Evolutionary conservation across 768 basidiomycete species (phyloP).

Genomic region (Roridomyces roridus): DNA sequence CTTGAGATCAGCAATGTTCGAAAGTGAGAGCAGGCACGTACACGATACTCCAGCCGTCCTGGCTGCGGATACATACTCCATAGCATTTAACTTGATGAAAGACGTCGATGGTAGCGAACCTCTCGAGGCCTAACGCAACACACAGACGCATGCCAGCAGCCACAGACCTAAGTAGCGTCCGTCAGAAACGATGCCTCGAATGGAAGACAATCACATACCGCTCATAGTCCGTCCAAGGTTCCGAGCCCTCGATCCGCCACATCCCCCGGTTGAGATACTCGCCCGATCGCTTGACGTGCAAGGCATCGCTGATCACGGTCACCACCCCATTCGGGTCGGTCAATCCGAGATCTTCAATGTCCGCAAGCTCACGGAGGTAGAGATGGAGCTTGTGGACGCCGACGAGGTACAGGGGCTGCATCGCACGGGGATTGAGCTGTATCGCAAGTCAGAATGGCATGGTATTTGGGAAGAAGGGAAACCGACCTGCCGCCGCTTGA

Average conservation of each 20-base stretch:
- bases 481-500: constrained; percentile 68
- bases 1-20: neutral
- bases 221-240: constrained; percentile 51
- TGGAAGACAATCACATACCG: constrained; percentile 33
- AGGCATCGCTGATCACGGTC: constrained; percentile 58
- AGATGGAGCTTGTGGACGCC: constrained; percentile 58
- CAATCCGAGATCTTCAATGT: constrained; percentile 77
- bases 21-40: constrained; percentile 51
- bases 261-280: constrained; percentile 44
- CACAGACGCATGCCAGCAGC: constrained; percentile 52
- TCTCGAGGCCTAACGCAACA: constrained; percentile 58
- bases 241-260: constrained; percentile 51
- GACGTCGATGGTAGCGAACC: constrained; percentile 74
- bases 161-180: constrained; percentile 45
- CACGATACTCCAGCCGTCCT: constrained; percentile 80
- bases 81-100: constrained; percentile 75
- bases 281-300: constrained; percentile 52
- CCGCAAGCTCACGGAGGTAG: constrained; percentile 75
- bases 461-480: neutral
- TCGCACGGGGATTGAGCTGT: constrained; percentile 69
- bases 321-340: constrained; percentile 56
- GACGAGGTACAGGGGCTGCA: constrained; percentile 74
- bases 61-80: constrained; percentile 71
- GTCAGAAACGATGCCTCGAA: neutral
- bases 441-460: neutral